Evolutionary conservation across 148 eudicot species (phyloP).

Genomic region (Camellia granthamiana): DNA sequence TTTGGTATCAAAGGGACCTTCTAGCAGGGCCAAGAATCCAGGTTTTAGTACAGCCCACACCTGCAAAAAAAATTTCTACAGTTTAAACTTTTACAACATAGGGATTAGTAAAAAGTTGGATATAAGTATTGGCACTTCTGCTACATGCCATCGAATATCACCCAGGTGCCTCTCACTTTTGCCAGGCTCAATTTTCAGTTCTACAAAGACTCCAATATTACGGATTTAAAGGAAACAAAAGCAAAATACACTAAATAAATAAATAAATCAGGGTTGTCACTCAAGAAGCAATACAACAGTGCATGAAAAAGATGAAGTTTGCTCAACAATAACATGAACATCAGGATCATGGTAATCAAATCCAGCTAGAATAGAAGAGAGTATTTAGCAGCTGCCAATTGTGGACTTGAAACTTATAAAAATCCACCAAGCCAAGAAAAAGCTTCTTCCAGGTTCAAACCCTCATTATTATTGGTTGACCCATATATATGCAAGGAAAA

Average conservation of each 20-base stretch:
- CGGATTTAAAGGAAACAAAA: constrained; percentile 1
- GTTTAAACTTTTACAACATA: background rate
- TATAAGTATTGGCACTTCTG: background rate
- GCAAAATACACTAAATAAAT: background rate
- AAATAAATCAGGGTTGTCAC: background rate
- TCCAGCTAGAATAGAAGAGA: background rate
- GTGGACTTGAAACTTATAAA: constrained; percentile 1
- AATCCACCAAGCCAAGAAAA: background rate
- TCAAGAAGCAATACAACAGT: background rate
- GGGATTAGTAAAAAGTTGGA: background rate
- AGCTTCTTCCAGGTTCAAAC: too few relatives aligned
- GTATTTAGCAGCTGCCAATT: constrained; percentile 5
- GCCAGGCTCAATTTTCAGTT: too few relatives aligned
- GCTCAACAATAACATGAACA: background rate
- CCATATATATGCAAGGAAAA: background rate
- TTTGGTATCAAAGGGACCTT: constrained; percentile 73
- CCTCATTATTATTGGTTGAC: background rate
- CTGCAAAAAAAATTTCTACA: constrained; percentile 32
- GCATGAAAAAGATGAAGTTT: background rate
- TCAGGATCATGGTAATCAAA: background rate
- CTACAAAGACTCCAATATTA: background rate
- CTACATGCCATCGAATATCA: background rate
- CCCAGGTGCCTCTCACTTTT: background rate
- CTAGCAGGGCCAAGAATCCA: constrained; percentile 92
- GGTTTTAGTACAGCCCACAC: constrained; percentile 99